These are phyloP conservation scores for Panaeolus papilionaceus DNA, from an alignment of 768 basidiomycete species.

Conservation along the genomic window DNA sequence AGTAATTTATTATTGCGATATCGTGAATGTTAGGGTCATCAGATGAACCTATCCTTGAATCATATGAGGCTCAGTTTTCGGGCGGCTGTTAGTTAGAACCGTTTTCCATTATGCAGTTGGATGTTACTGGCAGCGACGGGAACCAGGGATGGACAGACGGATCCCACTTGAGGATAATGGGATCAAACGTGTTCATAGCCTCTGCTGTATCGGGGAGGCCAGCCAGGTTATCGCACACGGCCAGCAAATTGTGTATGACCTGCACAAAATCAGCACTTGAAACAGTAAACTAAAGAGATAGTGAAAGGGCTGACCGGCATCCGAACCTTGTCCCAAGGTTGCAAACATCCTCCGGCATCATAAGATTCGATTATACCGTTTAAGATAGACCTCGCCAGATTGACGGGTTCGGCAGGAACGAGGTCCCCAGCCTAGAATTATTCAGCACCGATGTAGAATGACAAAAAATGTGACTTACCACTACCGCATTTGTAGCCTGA, in stretches of 20 bases:
- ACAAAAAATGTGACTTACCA: background rate
- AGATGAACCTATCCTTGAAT: background rate
- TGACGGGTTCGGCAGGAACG: background rate
- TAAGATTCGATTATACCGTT: background rate
- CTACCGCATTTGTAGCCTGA: background rate
- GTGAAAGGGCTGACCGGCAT: background rate
- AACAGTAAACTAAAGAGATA: background rate
- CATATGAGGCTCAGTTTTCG: background rate
- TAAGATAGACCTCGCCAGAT: background rate
- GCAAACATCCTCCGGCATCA: constrained; percentile 5
- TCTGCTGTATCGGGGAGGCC: constrained; percentile 42
- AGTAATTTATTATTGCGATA: background rate
- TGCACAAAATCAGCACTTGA: constrained; percentile 27
- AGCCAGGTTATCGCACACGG: constrained; percentile 42
- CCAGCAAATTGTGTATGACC: constrained; percentile 46
- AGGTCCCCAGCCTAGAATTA: background rate
- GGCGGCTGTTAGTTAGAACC: background rate
- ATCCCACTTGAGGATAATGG: constrained; percentile 52
- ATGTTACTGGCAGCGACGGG: constrained; percentile 32
- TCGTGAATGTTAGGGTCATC: background rate
- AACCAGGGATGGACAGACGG: constrained; percentile 57
- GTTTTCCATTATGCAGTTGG: background rate
- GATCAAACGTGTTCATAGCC: constrained; percentile 45
- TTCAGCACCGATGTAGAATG: too few species aligned
- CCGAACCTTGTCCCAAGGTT: background rate